Evolutionary conservation across 257 asterid species (phyloP).

Genomic region (Scutellaria barbata): DNA sequence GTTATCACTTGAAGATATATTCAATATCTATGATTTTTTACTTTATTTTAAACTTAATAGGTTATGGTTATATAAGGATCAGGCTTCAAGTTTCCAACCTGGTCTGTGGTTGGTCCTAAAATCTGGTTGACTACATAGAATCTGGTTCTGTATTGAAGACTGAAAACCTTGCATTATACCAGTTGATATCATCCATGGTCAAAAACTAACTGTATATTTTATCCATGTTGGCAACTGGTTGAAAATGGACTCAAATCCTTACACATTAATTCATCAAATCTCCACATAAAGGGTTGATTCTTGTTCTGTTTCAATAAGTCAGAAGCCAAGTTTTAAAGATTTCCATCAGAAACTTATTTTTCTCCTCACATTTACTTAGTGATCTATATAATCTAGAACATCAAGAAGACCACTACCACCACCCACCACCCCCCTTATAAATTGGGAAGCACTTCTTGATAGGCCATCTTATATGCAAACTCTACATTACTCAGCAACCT

Average conservation of each 20-base stretch:
- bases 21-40: not conserved
- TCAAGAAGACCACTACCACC: not conserved
- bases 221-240: too few species aligned
- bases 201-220: too few species aligned
- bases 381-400: conserved; percentile 27
- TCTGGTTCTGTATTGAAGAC: too few species aligned
- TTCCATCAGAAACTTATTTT: not conserved
- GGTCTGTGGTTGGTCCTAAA: conserved; percentile 1
- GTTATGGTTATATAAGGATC: not conserved
- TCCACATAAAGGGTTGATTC: too few species aligned
- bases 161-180: too few species aligned
- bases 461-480: conserved; percentile 5
- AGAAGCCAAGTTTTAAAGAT: conserved; percentile 34
- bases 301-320: conserved; percentile 19
- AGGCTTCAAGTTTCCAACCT: not conserved
- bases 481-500: not conserved
- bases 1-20: not conserved
- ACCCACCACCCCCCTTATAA: not conserved
- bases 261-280: not conserved
- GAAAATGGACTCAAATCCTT: too few species aligned
- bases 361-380: not conserved
- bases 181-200: too few species aligned
- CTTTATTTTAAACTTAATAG: not conserved
- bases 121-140: too few species aligned
- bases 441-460: conserved; percentile 1